A percentile compares a stretch with the other conserved stretches of the same genome.
These are phyloP conservation scores for Solanum raphanifolium DNA, from an alignment of 257 asterid species.

Conservation along the genomic window DNA sequence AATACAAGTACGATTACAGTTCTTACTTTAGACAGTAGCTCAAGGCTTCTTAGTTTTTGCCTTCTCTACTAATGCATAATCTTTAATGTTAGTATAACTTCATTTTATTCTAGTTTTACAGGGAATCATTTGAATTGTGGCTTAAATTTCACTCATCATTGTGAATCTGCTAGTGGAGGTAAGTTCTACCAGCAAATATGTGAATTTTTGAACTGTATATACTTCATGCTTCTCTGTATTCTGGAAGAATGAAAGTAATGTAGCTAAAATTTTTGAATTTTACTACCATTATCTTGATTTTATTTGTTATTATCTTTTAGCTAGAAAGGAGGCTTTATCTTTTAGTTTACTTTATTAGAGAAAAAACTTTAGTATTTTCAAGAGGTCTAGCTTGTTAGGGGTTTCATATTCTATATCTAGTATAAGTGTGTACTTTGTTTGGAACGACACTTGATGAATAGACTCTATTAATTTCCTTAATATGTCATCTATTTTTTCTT, in stretches of 20 bases:
- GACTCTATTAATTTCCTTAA: neutral
- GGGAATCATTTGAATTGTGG: conserved; percentile 81
- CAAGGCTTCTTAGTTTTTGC: neutral
- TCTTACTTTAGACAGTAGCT: neutral
- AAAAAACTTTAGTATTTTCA: neutral
- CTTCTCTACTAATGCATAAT: neutral
- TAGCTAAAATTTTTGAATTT: neutral
- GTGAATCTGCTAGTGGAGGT: conserved; percentile 67
- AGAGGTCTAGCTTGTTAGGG: neutral
- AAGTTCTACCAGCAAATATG: neutral
- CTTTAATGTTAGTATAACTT: neutral
- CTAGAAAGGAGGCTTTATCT: neutral
- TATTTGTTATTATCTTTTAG: neutral
- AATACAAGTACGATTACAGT: conserved; percentile 45
- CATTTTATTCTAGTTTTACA: conserved; percentile 56
- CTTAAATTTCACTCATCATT: conserved; percentile 24
- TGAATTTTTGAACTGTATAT: neutral
- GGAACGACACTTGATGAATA: neutral
- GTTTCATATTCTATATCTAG: neutral
- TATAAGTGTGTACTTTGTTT: neutral
- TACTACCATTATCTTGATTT: neutral
- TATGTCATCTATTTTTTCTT: neutral
- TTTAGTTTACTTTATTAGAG: neutral
- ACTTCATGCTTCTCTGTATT: neutral
- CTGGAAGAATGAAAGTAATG: neutral